Percentiles rank a stretch among this genome's conserved stretches.
phyloP scores from a whole-genome alignment of 176 grass and related monocot species.

The Pontederia crassipes region DNA sequence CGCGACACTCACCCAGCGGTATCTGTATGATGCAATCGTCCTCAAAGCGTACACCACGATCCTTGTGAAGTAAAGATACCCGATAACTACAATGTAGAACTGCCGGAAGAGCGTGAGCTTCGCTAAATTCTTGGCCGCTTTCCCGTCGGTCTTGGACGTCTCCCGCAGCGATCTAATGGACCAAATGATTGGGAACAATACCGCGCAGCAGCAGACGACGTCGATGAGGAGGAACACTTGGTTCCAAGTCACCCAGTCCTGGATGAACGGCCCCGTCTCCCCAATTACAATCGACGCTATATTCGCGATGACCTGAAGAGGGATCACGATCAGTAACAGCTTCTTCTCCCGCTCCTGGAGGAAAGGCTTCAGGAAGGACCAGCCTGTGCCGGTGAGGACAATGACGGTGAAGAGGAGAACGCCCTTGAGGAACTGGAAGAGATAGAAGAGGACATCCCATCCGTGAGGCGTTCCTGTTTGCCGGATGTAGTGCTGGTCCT shows the following conservation, averaged over 20 bases:
- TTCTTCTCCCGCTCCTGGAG: slow-evolving; percentile 98
- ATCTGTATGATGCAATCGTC: slow-evolving; percentile 93
- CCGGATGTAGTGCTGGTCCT: slow-evolving; percentile 88
- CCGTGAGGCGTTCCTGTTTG: slow-evolving; percentile 53
- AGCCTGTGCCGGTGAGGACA: slow-evolving; percentile 76
- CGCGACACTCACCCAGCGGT: slow-evolving; percentile 81
- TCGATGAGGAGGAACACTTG: slow-evolving; percentile 85
- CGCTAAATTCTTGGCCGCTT: slow-evolving; percentile 67
- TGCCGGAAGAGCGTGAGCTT: slow-evolving; percentile 90
- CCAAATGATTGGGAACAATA: slow-evolving; percentile 88
- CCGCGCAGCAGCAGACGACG: slow-evolving; percentile 78
- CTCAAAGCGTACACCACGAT: slow-evolving; percentile 90
- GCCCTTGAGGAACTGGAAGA: slow-evolving; percentile 84
- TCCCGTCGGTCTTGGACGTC: slow-evolving; percentile 92
- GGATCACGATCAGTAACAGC: slow-evolving; percentile 86
- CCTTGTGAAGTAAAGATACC: slow-evolving; percentile 92
- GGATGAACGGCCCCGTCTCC: slow-evolving; percentile 63
- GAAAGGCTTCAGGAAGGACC: slow-evolving; percentile 95
- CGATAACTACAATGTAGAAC: slow-evolving; percentile 85
- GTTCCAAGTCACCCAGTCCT: slow-evolving; percentile 72
- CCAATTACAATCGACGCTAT: slow-evolving; percentile 76
- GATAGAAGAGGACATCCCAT: slow-evolving; percentile 89
- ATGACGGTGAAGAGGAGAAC: slow-evolving; percentile 86
- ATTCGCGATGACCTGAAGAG: slow-evolving; percentile 76
- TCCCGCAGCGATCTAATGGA: slow-evolving; percentile 71